Percentiles rank a stretch among this genome's conserved stretches.
These are phyloP conservation scores for Golubevia sp. DNA, from an alignment of 1,284 basidiomycete genomes.

Conservation along the genomic window DNA sequence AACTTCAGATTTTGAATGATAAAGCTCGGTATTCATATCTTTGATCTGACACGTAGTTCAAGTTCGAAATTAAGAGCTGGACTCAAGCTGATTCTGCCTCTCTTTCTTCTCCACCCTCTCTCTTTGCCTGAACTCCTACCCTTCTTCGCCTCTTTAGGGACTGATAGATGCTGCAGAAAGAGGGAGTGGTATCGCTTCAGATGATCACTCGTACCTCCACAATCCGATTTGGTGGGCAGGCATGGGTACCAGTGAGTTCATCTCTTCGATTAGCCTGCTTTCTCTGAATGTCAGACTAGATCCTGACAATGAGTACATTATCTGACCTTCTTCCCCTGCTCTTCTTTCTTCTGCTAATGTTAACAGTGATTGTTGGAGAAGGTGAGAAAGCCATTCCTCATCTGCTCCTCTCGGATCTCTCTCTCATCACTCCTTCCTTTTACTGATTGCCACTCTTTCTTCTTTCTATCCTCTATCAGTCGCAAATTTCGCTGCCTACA, in stretches of 20 bases:
- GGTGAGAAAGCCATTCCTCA: constrained; percentile 3
- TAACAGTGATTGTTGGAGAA: constrained; percentile 54
- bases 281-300: constrained; percentile 88
- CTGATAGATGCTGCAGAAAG: constrained; percentile 57
- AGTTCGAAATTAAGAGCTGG: no score
- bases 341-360: neutral
- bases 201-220: constrained; percentile 71
- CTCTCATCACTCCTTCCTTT: neutral
- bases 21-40: no score
- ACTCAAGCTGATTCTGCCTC: neutral
- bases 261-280: neutral
- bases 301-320: constrained; percentile 48
- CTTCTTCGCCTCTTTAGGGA: constrained; percentile 17
- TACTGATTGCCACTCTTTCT: constrained; percentile 2
- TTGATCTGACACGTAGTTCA: no score
- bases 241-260: constrained; percentile 81
- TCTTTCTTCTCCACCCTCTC: neutral
- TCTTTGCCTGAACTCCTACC: neutral
- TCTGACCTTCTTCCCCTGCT: neutral
- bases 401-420: neutral
- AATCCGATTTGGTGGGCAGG: constrained; percentile 99
- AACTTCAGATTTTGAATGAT: no score
- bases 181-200: constrained; percentile 49
- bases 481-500: constrained; percentile 98
- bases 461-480: constrained; percentile 66